Percentiles rank a stretch among this genome's conserved stretches.
Conservation (phyloP, 139 green algal species). For the Spirogloea muscicola region DNA sequence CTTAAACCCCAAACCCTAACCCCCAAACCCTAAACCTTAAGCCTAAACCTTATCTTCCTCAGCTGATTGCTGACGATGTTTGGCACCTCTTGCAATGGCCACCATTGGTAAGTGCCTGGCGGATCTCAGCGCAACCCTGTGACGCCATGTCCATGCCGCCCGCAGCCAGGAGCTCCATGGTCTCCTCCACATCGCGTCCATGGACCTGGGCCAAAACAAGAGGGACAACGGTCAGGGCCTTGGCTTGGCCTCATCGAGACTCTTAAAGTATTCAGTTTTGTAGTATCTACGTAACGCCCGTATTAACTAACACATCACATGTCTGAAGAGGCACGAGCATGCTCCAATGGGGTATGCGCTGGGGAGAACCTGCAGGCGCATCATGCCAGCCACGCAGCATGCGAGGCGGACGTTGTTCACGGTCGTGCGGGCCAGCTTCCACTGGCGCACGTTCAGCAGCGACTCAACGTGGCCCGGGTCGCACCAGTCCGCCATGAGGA, state of each 20-base stretch:
- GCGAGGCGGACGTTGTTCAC: conserved; percentile 71
- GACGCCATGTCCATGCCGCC: too few species aligned
- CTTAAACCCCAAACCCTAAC: background rate
- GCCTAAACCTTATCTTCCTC: too few species aligned
- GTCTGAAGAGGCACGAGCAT: conserved; percentile 5
- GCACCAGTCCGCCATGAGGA: conserved; percentile 83
- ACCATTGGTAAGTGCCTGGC: too few species aligned
- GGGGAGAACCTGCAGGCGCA: conserved; percentile 18
- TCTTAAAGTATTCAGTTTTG: too few species aligned
- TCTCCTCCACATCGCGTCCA: too few species aligned
- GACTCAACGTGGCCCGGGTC: conserved; percentile 82
- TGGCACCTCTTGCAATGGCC: too few species aligned
- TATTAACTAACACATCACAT: conserved; percentile 34
- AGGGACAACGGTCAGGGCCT: background rate
- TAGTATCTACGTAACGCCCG: too few species aligned
- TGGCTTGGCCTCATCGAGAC: background rate
- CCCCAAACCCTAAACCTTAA: too few species aligned
- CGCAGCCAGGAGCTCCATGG: too few species aligned
- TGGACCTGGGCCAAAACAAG: conserved; percentile 2
- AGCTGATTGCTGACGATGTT: too few species aligned
- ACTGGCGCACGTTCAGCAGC: conserved; percentile 60
- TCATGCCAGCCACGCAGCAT: conserved; percentile 79
- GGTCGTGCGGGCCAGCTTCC: conserved; percentile 63
- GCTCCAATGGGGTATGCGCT: conserved; percentile 1
- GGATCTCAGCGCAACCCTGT: too few species aligned